Evolutionary conservation across 164 flowering plant genomes (phyloP), one percentile per base, ranked within the genome.

Genomic region (Saururus chinensis): DNA sequence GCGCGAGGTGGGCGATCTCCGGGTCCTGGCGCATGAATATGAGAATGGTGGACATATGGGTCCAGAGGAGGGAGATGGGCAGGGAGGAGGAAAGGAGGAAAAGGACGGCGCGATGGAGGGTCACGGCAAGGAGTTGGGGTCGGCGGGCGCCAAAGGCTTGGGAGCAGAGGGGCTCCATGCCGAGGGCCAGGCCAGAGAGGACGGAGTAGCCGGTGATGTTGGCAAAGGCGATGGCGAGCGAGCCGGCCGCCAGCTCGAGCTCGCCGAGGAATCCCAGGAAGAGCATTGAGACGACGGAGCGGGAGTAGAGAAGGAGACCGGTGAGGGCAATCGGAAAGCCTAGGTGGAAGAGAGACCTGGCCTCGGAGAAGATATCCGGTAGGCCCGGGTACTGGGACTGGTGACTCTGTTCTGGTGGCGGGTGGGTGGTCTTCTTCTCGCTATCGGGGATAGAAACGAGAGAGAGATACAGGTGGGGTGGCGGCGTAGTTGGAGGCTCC

Each of bases 171-270:
- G 98, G 98, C 68, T 92, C 96, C 96, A 92, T 88, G 0, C 95
- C 96, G 1, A 92, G 60, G 1, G 98, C 84, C 0, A 92, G 72
- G 17, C 96, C 96, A 0, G 98, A 84, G 19, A 92, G 80, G 2
- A 89, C 86, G 0, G 98, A 89, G 70, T 92, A 89, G 5, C 96
- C 96, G 12, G 93, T 84, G 66, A 89, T 92, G 78, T 92, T 92
- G 0, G 96, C 95, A 63, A 87, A 89, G 35, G 93, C 98, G 4
- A 92, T 83, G 64, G 95, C 91, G 0, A 89, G 75, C 0, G 92
- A 74, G 22, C 96, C 98, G 0, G 82, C 96, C 21, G 98, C 98
- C 9, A 89, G 88, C 57, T 84, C 79, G 2, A 70, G 67, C 59
- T 87, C 89, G 19, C 98, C 96, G 19, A 92, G 79, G 24, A 59